Evolutionary conservation across 192 early-diverging fungal genomes (phyloP).

Genomic region (Coemansia sp.): DNA sequence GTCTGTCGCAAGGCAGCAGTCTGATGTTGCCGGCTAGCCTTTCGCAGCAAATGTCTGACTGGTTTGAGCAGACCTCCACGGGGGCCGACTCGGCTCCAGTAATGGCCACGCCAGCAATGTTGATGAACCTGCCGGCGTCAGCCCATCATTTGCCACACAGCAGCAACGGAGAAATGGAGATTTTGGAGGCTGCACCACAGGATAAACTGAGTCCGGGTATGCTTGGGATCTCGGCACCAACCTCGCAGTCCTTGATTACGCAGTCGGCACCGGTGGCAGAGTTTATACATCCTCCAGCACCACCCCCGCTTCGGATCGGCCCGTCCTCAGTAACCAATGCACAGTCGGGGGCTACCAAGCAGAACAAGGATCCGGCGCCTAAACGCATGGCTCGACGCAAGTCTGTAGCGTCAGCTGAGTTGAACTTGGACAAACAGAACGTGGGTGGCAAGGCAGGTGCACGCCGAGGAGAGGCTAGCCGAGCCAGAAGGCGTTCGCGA

Average conservation of each 20-base stretch:
- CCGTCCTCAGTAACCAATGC: slow-evolving; percentile 9
- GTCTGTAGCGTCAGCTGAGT: background rate
- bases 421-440: background rate
- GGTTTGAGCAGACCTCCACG: slow-evolving; percentile 8
- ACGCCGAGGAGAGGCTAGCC: slow-evolving; percentile 9
- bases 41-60: slow-evolving; percentile 6
- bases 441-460: background rate
- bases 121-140: slow-evolving; percentile 49
- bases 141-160: slow-evolving; percentile 47
- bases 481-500: slow-evolving; percentile 16
- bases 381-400: background rate
- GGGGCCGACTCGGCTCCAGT: background rate
- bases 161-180: slow-evolving; percentile 18
- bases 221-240: slow-evolving; percentile 1
- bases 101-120: slow-evolving; percentile 43
- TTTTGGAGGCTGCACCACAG: background rate
- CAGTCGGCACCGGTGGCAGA: slow-evolving; percentile 44
- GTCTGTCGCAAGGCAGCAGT: background rate
- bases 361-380: too few relatives aligned
- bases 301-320: slow-evolving; percentile 43
- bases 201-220: background rate
- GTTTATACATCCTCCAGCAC: slow-evolving; percentile 38
- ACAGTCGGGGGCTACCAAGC: background rate
- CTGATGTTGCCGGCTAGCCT: slow-evolving; percentile 6
- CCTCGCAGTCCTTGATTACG: slow-evolving; percentile 9